These are phyloP conservation scores for Pythium phragmiticola DNA, from an alignment of 352 stramenopile genomes.

Conservation along the genomic window DNA sequence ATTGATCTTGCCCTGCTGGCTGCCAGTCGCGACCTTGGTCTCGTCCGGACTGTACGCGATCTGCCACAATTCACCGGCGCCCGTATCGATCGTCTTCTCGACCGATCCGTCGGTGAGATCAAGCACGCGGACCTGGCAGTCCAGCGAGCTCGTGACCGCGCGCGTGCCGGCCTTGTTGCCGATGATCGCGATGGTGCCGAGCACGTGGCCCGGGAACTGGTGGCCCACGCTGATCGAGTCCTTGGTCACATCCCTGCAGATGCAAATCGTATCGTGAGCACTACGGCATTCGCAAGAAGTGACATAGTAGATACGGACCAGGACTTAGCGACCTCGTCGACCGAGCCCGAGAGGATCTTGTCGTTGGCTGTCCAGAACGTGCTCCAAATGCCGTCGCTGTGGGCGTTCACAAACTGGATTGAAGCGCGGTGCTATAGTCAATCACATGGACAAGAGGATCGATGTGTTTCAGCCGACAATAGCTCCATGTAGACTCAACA, in stretches of 20 bases:
- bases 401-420: conserved; percentile 77
- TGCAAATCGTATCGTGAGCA: not conserved
- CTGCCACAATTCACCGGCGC: conserved; percentile 87
- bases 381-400: conserved; percentile 88
- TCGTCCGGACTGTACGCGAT: conserved; percentile 84
- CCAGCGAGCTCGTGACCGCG: conserved; percentile 78
- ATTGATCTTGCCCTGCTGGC: conserved; percentile 87
- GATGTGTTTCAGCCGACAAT: not conserved
- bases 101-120: conserved; percentile 67
- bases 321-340: conserved; percentile 86
- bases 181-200: conserved; percentile 84
- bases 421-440: conserved; percentile 68
- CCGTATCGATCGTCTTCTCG: conserved; percentile 85
- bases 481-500: not conserved
- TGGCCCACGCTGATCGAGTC: conserved; percentile 74
- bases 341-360: conserved; percentile 86
- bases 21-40: conserved; percentile 75
- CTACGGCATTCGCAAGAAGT: not conserved
- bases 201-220: conserved; percentile 80
- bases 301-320: conserved; percentile 39
- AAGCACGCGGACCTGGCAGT: conserved; percentile 80
- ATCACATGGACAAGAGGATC: not conserved
- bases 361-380: conserved; percentile 87
- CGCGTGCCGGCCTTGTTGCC: conserved; percentile 78
- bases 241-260: conserved; percentile 57